Percentiles rank a stretch among this genome's conserved stretches.
phyloP scores from a whole-genome alignment of 1,284 basidiomycete genomes.

The Boletellus deceptivus region DNA sequence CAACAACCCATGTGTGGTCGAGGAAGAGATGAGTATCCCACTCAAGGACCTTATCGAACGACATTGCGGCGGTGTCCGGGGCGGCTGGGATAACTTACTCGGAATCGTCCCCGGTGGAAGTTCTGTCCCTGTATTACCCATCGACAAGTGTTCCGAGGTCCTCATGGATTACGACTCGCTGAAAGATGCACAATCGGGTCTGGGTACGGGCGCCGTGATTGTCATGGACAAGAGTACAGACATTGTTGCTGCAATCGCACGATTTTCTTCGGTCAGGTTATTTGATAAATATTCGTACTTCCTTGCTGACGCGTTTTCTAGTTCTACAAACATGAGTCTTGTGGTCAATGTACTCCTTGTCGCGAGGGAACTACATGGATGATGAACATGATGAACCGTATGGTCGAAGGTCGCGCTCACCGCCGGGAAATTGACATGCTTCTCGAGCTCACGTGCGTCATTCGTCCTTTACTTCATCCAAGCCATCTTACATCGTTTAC shows the following conservation, averaged over 20 bases:
- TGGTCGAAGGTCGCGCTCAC: slow-evolving; percentile 87
- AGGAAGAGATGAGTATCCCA: slow-evolving; percentile 99
- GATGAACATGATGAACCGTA: slow-evolving; percentile 97
- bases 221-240: slow-evolving; percentile 99
- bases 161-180: slow-evolving; percentile 99
- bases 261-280: slow-evolving; percentile 75
- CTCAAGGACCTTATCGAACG: slow-evolving; percentile 93
- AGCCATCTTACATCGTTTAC: slow-evolving; percentile 21
- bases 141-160: slow-evolving; percentile 77
- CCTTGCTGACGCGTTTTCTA: slow-evolving; percentile 25
- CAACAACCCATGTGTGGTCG: slow-evolving; percentile 96
- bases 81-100: slow-evolving; percentile 95
- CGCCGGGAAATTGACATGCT: slow-evolving; percentile 97
- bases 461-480: background rate
- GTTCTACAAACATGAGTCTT: slow-evolving; percentile 99
- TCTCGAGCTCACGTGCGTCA: slow-evolving; percentile 80
- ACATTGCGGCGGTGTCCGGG: slow-evolving; percentile 92
- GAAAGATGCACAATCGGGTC: slow-evolving; percentile 91
- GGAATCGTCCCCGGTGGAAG: slow-evolving; percentile 95
- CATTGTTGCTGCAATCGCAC: slow-evolving; percentile 88
- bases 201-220: slow-evolving; percentile 97
- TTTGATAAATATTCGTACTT: background rate
- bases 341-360: slow-evolving; percentile 97
- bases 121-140: slow-evolving; percentile 93
- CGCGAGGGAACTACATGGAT: slow-evolving; percentile 97